phyloP scores from a whole-genome alignment of 169 alveolate species.

The Perkinsus olseni region DNA sequence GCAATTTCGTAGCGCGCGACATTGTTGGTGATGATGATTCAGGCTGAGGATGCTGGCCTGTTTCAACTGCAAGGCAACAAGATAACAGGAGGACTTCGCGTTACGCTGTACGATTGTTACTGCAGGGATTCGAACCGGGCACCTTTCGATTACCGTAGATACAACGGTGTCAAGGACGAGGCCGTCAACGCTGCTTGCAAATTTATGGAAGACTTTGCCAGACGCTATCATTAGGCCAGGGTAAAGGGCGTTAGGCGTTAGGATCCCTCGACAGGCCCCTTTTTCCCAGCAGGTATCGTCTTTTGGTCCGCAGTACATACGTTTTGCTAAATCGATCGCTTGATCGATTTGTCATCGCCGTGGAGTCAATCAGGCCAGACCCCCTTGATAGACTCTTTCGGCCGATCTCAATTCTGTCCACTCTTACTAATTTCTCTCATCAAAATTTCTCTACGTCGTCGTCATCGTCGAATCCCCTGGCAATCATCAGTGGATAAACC shows the following conservation, averaged over 20 bases:
- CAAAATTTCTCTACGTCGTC: no score
- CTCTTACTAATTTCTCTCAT: no score
- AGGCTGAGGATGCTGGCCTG: neutral
- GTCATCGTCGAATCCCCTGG: no score
- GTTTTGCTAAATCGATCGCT: neutral
- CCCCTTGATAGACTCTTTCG: neutral
- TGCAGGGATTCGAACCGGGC: neutral
- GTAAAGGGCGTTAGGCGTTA: neutral
- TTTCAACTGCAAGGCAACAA: neutral
- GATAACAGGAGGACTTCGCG: neutral
- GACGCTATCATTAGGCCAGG: neutral
- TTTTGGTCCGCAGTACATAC: neutral
- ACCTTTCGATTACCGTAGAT: neutral
- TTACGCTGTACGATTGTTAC: neutral
- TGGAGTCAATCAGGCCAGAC: neutral
- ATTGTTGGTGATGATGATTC: neutral
- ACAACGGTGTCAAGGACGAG: neutral
- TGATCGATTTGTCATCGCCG: neutral
- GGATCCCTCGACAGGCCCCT: neutral
- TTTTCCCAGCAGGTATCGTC: neutral
- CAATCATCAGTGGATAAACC: no score
- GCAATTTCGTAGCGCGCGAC: neutral
- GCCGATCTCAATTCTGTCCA: no score
- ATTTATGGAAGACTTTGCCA: neutral
- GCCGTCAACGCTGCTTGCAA: neutral